A percentile compares a stretch with the other conserved stretches of the same genome.
phyloP scores from a whole-genome alignment of 208 protist genomes.

The Zelonia costaricensis region DNA sequence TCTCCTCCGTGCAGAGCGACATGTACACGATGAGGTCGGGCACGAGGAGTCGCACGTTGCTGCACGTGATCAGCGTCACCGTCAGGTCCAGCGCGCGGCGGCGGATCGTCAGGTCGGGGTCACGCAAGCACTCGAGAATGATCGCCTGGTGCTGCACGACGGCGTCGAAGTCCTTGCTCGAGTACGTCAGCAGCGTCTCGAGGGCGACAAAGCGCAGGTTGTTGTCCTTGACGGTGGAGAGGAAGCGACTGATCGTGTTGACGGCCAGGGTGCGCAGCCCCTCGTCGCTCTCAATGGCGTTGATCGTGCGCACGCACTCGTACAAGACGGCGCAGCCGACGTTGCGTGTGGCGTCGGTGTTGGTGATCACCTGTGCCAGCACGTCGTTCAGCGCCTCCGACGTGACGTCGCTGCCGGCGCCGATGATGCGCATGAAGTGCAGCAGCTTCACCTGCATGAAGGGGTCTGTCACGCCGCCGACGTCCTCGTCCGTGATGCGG shows the following conservation, averaged over 20 bases:
- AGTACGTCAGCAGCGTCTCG: slow-evolving; percentile 91
- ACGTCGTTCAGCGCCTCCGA: slow-evolving; percentile 98
- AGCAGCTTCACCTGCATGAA: slow-evolving; percentile 98
- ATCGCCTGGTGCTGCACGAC: slow-evolving; percentile 93
- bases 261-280: slow-evolving; percentile 93
- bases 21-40: slow-evolving; percentile 96
- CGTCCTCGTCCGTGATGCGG: slow-evolving; percentile 95
- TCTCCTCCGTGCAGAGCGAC: slow-evolving; percentile 88
- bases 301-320: slow-evolving; percentile 98
- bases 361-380: slow-evolving; percentile 97
- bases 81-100: slow-evolving; percentile 96
- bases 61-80: slow-evolving; percentile 95
- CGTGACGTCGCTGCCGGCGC: slow-evolving; percentile 88
- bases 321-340: slow-evolving; percentile 98
- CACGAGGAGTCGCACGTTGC: slow-evolving; percentile 94
- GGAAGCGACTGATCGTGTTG: slow-evolving; percentile 98
- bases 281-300: slow-evolving; percentile 95
- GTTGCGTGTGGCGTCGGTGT: slow-evolving; percentile 96
- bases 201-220: slow-evolving; percentile 99
- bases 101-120: slow-evolving; percentile 97
- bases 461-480: slow-evolving; percentile 96
- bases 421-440: slow-evolving; percentile 96
- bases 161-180: slow-evolving; percentile 81
- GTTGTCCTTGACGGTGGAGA: slow-evolving; percentile 96
- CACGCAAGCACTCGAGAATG: slow-evolving; percentile 97